Base-by-base conservation (phyloP, 2,329 filamentous ascomycete species). In the Lomentospora prolificans region DNA sequence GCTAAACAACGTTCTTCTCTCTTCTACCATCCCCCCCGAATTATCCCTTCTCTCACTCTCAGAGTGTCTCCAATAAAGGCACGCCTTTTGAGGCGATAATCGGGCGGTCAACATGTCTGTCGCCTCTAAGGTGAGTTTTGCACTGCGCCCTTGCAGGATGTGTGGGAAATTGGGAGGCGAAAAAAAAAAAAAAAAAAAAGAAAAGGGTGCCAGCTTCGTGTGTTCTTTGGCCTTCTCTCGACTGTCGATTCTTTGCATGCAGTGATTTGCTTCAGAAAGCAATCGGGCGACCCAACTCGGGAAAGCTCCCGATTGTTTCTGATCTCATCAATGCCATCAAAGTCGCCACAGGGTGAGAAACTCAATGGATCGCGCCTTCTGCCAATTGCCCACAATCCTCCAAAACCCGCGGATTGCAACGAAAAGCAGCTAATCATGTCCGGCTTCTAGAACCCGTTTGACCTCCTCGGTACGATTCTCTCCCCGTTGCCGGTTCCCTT, bases 391-490 rank as follows among this genome's bases (percentile, higher is more conserved):
- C 30, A 33, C 30, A 33, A 12, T 33, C 30, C 30, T 33, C 7
- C 30, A 33, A 33, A 53, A 27, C 55, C 14, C 58, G 58, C 36
- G 51, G 62, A 67, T 69, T 63, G 69, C 58, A 36, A 58, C 28
- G 50, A 55, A 58, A 24, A 33, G 17, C 51, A 57, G 28, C 51
- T 57, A 58, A 60, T 56, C 56, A 57, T 61, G 25, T 61, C 30
- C 28, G 14, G 55, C 51, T 50, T 59, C 48, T 50, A 97, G 94
- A 99, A 99, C 83, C 86, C 89, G 70, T 97, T 89, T 83, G 92
- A 94, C 83, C 86, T 95, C 79, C 90, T 99, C 82, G 92, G 94
- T 97, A 95, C 69, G 75, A 69, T 63, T 60, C 60, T 62, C 60
- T 53, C 61, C 59, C 63, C 58, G 61, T 59, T 56, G 57, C 58